Evolutionary conservation across 1,139 yeast species (phyloP).

Genomic region (Kodamaea derodonti): DNA sequence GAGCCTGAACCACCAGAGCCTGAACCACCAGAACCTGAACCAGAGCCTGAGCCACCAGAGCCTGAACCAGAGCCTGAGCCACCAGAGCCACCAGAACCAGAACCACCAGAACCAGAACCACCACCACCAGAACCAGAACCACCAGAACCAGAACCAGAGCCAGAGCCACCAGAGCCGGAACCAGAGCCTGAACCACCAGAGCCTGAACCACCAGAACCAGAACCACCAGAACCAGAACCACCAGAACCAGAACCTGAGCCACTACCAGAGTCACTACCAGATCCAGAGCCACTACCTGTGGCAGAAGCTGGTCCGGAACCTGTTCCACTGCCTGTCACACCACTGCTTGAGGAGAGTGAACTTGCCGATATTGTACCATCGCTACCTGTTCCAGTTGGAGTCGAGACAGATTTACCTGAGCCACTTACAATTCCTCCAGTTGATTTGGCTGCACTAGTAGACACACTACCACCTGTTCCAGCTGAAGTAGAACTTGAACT

Average conservation of each 20-base stretch:
- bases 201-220: not conserved
- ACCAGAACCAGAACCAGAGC: not conserved
- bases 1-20: not conserved
- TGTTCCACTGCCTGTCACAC: not conserved
- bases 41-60: not conserved
- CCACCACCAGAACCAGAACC: not conserved
- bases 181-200: not conserved
- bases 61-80: not conserved
- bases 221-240: not conserved
- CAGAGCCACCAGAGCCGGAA: not conserved
- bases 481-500: not conserved
- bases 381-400: not conserved
- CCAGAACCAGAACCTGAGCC: not conserved
- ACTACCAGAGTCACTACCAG: not conserved
- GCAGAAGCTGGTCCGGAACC: constrained; percentile 12
- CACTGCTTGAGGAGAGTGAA: not conserved
- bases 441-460: not conserved
- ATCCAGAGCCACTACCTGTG: constrained; percentile 1
- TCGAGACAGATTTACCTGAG: not conserved
- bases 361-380: not conserved
- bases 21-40: not conserved
- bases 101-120: not conserved
- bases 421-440: not conserved
- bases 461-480: not conserved
- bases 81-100: not conserved